Base-by-base conservation (phyloP, 2,329 filamentous ascomycete species). In the Pseudogymnoascus sp. region DNA sequence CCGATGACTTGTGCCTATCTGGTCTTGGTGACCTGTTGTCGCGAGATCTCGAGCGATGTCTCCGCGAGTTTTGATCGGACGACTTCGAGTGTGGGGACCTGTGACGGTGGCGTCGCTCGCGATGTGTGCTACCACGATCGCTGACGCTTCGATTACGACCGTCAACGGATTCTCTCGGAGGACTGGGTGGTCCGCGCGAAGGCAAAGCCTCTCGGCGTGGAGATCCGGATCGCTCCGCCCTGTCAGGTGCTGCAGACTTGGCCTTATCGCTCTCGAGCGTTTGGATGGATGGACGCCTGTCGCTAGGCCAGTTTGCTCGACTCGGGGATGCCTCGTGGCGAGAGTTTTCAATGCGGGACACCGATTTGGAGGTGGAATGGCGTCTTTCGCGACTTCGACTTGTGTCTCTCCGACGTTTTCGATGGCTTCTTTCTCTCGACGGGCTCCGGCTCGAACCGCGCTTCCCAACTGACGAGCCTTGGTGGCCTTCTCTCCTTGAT, bases 391-490 rank as follows among this genome's bases (percentile, higher is more conserved):
- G 71, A 61, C 72, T 74, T 33, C 67, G 69, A 58, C 71, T 71
- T 60, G 61, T 60, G 21, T 61, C 67, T 63, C 70, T 65, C 52
- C 68, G 70, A 60, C 70, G 71, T 62, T 72, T 73, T 58, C 69
- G 70, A 64, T 72, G 70, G 58, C 67, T 69, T 59, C 71, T 70
- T 59, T 64, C 55, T 35, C 67, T 68, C 18, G 72, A 73, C 40
- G 69, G 69, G 48, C 71, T 73, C 60, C 71, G 68, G 64, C 65
- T 71, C 65, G 71, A 72, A 39, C 71, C 68, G 59, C 72, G 70
- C 66, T 72, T 73, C 36, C 60, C 65, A 61, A 69, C 69, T 62
- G 70, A 70, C 63, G 70, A 70, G 18, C 70, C 72, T 29, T 69
- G 69, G 45, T 69, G 65, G 9, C 64, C 64, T 35, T 60, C 68